Conservation (phyloP, 352 stramenopile genomes). For the Detonula confervacea region DNA sequence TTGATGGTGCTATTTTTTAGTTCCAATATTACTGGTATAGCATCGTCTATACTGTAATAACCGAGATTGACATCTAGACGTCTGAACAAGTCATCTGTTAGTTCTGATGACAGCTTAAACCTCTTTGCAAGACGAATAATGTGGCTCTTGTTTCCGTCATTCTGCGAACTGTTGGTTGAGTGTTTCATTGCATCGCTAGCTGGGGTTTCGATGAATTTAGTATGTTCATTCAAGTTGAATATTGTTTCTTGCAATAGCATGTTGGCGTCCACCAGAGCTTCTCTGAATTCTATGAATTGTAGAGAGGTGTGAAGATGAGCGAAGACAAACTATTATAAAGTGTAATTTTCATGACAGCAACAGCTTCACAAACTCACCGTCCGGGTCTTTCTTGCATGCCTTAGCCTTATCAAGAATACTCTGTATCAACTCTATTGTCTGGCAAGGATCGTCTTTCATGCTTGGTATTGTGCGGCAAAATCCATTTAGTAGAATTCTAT, state of each 20-base stretch:
- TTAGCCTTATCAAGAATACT: slow-evolving; percentile 14
- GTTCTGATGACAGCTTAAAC: slow-evolving; percentile 13
- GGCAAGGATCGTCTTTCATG: slow-evolving; percentile 2
- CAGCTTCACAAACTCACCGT: slow-evolving; percentile 11
- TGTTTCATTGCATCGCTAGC: not conserved
- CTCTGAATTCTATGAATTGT: slow-evolving; percentile 24
- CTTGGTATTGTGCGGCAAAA: slow-evolving; percentile 12
- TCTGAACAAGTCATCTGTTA: slow-evolving; percentile 32
- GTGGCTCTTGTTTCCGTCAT: slow-evolving; percentile 35
- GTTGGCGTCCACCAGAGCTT: slow-evolving; percentile 30
- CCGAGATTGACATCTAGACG: slow-evolving; percentile 11
- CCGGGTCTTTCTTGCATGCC: slow-evolving; percentile 8
- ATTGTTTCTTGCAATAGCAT: slow-evolving; percentile 40
- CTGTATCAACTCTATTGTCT: slow-evolving; percentile 6
- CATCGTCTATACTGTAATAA: slow-evolving; percentile 47
- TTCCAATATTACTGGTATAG: slow-evolving; percentile 20
- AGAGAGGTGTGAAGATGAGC: not conserved
- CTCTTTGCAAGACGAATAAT: slow-evolving; percentile 21
- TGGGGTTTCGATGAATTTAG: slow-evolving; percentile 20
- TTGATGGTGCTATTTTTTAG: slow-evolving; percentile 3
- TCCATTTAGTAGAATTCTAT: slow-evolving; percentile 9
- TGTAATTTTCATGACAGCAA: not conserved
- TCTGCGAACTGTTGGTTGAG: not conserved
- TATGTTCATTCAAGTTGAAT: slow-evolving; percentile 23
- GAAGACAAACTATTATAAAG: not conserved